Conservation (phyloP, 1,284 basidiomycete species). For the Trametes versicolor region DNA sequence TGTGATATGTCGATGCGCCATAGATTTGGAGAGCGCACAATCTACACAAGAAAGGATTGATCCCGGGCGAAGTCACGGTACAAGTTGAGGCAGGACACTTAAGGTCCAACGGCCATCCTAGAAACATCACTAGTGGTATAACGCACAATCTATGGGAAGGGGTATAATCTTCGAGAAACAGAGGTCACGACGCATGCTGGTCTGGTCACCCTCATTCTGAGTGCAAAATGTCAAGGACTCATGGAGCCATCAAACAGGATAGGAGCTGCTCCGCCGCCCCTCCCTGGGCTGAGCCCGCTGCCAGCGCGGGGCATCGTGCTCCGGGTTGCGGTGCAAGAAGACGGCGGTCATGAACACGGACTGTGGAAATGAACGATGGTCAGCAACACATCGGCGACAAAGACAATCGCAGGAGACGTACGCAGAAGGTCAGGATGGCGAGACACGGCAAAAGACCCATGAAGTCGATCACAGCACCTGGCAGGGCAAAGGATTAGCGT, state of each 20-base stretch:
- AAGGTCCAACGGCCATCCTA: too few relatives aligned
- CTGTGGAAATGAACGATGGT: slow-evolving; percentile 8
- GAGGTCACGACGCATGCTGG: too few relatives aligned
- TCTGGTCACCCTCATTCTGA: too few relatives aligned
- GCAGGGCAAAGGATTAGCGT: neutral
- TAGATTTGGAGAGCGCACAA: too few relatives aligned
- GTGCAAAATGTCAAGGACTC: too few relatives aligned
- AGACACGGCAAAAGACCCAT: slow-evolving; percentile 39
- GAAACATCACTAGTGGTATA: too few relatives aligned
- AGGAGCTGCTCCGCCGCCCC: slow-evolving; percentile 15
- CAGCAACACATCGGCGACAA: neutral
- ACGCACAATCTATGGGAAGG: too few relatives aligned
- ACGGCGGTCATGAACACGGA: slow-evolving; percentile 38
- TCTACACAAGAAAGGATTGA: too few relatives aligned
- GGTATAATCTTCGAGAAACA: too few relatives aligned
- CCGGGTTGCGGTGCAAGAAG: slow-evolving; percentile 37
- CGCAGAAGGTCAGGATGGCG: slow-evolving; percentile 37
- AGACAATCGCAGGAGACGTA: slow-evolving; percentile 12
- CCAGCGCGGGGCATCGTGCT: slow-evolving; percentile 33
- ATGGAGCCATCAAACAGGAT: neutral
- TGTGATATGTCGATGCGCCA: too few relatives aligned
- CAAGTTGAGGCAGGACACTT: too few relatives aligned
- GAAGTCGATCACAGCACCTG: slow-evolving; percentile 30
- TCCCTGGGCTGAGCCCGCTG: slow-evolving; percentile 14
- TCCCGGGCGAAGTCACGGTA: too few relatives aligned